Percentiles rank a stretch among this genome's conserved stretches.
These are phyloP conservation scores for Trametes meyenii DNA, from an alignment of 768 basidiomycete species.

Conservation along the genomic window DNA sequence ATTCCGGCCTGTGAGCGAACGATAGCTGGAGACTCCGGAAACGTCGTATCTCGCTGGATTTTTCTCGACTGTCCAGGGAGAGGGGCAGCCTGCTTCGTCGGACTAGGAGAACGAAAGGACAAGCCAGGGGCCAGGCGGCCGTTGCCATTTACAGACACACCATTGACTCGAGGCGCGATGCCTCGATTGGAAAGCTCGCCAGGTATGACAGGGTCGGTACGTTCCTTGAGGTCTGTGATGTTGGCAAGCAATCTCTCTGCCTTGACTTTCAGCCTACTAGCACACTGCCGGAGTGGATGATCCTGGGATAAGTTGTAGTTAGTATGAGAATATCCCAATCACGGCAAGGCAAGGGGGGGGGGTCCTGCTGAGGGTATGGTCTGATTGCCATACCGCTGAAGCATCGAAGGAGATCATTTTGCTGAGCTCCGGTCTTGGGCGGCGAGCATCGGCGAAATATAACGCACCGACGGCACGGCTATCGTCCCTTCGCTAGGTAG, in stretches of 20 bases:
- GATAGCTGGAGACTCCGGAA: slow-evolving; percentile 70
- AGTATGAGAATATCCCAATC: not conserved
- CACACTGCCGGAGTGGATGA: slow-evolving; percentile 86
- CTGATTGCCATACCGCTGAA: no score
- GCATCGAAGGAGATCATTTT: no score
- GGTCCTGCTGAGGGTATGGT: no score
- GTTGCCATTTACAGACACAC: slow-evolving; percentile 42
- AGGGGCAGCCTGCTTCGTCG: slow-evolving; percentile 26
- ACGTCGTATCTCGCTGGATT: slow-evolving; percentile 49
- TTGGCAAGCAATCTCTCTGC: slow-evolving; percentile 85
- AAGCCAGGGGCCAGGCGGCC: slow-evolving; percentile 50
- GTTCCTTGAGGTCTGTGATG: slow-evolving; percentile 87
- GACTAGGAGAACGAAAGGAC: slow-evolving; percentile 36
- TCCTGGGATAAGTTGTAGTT: slow-evolving; percentile 47
- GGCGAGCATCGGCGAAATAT: no score
- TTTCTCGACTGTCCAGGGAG: slow-evolving; percentile 27
- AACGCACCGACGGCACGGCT: no score
- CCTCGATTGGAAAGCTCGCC: slow-evolving; percentile 36
- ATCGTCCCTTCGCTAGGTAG: no score
- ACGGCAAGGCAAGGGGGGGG: no score
- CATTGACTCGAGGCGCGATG: slow-evolving; percentile 33
- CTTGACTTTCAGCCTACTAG: slow-evolving; percentile 78
- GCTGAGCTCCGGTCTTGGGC: no score
- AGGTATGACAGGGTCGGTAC: slow-evolving; percentile 71
- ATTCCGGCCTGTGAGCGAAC: slow-evolving; percentile 76